Conservation (phyloP, 1,284 basidiomycete species). For the Boletus smithii region DNA sequence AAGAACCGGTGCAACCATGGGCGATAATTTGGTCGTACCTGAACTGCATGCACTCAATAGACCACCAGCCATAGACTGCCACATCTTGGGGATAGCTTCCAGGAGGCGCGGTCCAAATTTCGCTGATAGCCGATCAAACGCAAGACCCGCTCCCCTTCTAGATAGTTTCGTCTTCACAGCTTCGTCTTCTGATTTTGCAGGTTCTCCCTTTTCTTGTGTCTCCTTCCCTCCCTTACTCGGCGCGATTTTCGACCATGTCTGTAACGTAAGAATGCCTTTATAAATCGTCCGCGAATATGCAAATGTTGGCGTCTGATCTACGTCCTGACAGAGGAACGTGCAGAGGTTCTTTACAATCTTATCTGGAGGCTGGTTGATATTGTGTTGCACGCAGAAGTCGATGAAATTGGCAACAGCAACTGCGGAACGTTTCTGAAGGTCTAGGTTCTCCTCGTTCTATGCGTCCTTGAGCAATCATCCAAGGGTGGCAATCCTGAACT, state of each 20-base stretch:
- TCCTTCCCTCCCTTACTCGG: conserved; percentile 45
- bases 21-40: conserved; percentile 42
- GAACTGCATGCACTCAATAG: conserved; percentile 66
- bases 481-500: conserved; percentile 15
- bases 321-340: conserved; percentile 94
- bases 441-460: conserved; percentile 86
- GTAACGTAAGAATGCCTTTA: conserved; percentile 80
- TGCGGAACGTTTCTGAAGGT: conserved; percentile 90
- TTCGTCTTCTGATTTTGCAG: conserved; percentile 47
- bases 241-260: conserved; percentile 37
- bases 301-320: conserved; percentile 87
- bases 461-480: conserved; percentile 10
- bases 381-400: conserved; percentile 74
- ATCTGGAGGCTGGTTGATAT: conserved; percentile 66
- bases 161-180: conserved; percentile 55
- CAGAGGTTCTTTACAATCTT: conserved; percentile 98
- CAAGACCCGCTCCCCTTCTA: conserved; percentile 82
- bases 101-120: conserved; percentile 78
- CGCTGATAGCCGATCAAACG: conserved; percentile 76
- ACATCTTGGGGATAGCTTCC: conserved; percentile 83
- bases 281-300: conserved; percentile 54
- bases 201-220: conserved; percentile 42
- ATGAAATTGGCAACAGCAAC: conserved; percentile 85
- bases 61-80: conserved; percentile 87
- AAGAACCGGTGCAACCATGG: neutral